phyloP scores from a whole-genome alignment of 169 alveolate species.

The Babesia gibsoni region DNA sequence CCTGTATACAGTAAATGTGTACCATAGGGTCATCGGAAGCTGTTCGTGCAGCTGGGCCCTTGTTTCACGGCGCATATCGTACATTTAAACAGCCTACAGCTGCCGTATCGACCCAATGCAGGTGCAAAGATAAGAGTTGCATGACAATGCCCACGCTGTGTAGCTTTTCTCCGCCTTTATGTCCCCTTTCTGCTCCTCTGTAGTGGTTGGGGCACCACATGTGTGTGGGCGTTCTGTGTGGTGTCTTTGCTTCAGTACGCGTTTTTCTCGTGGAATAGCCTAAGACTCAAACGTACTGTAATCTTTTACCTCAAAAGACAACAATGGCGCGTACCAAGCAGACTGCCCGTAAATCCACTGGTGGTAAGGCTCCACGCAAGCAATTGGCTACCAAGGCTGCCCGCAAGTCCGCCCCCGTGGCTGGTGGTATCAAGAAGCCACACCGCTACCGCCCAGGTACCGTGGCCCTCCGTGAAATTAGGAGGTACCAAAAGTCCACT shows the following conservation, averaged over 20 bases:
- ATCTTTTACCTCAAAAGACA: conserved; percentile 3
- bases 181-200: background rate
- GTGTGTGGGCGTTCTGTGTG: conserved; percentile 29
- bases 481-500: conserved; percentile 96
- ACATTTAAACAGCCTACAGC: too few species aligned
- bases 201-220: conserved; percentile 36
- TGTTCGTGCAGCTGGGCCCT: too few species aligned
- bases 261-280: conserved; percentile 36
- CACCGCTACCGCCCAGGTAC: conserved; percentile 98
- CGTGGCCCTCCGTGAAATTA: conserved; percentile 97
- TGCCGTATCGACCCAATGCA: too few species aligned
- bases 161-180: too few species aligned
- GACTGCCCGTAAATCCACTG: conserved; percentile 96
- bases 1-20: too few species aligned
- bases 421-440: conserved; percentile 92
- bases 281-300: background rate
- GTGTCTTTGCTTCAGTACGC: conserved; percentile 31
- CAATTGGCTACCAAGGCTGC: conserved; percentile 95
- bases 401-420: conserved; percentile 90
- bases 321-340: conserved; percentile 96
- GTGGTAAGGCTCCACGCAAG: conserved; percentile 96
- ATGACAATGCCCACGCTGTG: too few species aligned
- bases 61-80: too few species aligned
- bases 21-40: too few species aligned
- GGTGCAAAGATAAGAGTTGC: too few species aligned